A percentile compares a stretch with the other conserved stretches of the same genome.
phyloP scores from a whole-genome alignment of 2,329 filamentous ascomycete species.

The Fusarium anthophilum region DNA sequence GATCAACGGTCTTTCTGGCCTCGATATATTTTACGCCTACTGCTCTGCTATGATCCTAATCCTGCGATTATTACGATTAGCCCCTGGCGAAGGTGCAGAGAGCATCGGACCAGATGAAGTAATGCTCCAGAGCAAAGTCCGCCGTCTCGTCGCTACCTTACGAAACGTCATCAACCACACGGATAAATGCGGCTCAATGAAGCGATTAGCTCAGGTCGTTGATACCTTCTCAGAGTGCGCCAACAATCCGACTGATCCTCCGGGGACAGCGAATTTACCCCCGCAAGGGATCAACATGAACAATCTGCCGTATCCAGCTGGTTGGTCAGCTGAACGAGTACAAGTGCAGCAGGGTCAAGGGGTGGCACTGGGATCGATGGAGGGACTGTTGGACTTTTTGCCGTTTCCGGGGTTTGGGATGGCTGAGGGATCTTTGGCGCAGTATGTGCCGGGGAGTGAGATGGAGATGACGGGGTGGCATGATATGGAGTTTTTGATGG shows the following conservation, averaged over 20 bases:
- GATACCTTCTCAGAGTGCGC: slow-evolving; percentile 42
- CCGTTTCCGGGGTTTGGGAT: slow-evolving; percentile 15
- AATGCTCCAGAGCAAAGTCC: slow-evolving; percentile 12
- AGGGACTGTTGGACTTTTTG: slow-evolving; percentile 21
- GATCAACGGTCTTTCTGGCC: slow-evolving; percentile 47
- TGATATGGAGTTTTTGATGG: slow-evolving; percentile 37
- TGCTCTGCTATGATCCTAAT: slow-evolving; percentile 45
- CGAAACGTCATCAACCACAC: slow-evolving; percentile 35
- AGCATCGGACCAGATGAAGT: not conserved
- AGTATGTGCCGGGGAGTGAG: slow-evolving; percentile 22
- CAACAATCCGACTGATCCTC: slow-evolving; percentile 15
- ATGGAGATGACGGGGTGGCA: slow-evolving; percentile 36
- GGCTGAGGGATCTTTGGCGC: slow-evolving; percentile 13
- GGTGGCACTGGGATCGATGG: slow-evolving; percentile 18
- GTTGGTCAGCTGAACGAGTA: not conserved
- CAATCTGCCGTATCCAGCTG: not conserved
- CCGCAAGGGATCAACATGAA: slow-evolving; percentile 4
- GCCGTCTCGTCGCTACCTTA: slow-evolving; percentile 11
- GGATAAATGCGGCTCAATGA: slow-evolving; percentile 46
- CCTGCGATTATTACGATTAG: slow-evolving; percentile 16
- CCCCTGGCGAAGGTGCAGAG: not conserved
- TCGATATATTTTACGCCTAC: slow-evolving; percentile 50
- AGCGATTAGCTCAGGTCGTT: slow-evolving; percentile 41
- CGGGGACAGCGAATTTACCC: not conserved
- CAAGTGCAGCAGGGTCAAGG: slow-evolving; percentile 9